Base-by-base conservation (phyloP, 2,329 filamentous ascomycete genomes). In the Myriangium duriaei region DNA sequence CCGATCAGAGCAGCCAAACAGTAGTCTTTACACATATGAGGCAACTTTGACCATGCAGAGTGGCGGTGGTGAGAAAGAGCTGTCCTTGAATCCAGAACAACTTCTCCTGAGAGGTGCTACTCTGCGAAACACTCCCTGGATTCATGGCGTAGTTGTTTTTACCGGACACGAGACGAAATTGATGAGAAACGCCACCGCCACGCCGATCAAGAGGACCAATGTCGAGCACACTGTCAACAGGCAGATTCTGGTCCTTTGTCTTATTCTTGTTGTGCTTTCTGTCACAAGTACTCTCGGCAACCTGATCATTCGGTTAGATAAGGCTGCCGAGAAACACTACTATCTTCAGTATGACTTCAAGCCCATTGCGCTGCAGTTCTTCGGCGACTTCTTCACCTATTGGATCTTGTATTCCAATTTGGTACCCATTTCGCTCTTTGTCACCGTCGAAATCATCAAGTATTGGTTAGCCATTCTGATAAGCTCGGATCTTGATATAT, bases 401-500 rank as follows among this genome's bases (percentile, higher is more conserved):
- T 98, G 91, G 88, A 88, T 98, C 19, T 63, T 98, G 24, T 98
- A 95, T 61, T 96, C 88, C 2, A 88, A 93, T 37, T 65, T 98
- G 51, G 91, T 98, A 32, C 91, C 91, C 21, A 95, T 98, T 51
- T 96, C 88, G 18, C 78, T 98, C 3, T 98, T 98, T 58, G 91
- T 98, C 45, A 98, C 91, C 0, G 78, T 98, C 37, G 91, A 98
- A 62, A 72, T 98, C 48, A 88, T 98, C 64, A 98, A 98, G 61
- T 95, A 96, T 57, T 94, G 81, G 68, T 87, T 94, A 49, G 91
- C 85, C n/a, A 91, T 91, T 51, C 74, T 98, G 45, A 98, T 98
- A 60, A 93, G 94, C 55, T 88, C 87, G 40, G 92, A 98, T 56
- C 71, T 98, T 40, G 91, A 98, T 56, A 98, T 98, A 50, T 98